Percentiles rank a stretch among this genome's conserved stretches.
These are phyloP conservation scores for Ogataea minuta DNA, from an alignment of 805 yeast genomes.

Conservation along the genomic window DNA sequence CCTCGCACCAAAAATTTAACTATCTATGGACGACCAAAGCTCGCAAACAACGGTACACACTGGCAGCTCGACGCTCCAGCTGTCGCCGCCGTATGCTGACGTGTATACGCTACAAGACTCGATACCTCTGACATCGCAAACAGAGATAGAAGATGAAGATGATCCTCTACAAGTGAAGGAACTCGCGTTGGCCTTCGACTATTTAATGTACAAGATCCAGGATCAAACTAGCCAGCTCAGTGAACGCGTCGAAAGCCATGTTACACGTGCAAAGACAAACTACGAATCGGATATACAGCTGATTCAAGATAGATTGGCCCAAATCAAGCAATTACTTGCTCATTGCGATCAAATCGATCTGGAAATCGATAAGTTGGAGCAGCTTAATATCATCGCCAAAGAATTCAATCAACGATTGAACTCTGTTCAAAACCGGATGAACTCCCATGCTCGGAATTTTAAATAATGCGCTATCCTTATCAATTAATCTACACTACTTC, in stretches of 20 bases:
- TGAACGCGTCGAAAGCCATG: constrained; percentile 28
- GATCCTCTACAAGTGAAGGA: constrained; percentile 65
- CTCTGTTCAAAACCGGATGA: constrained; percentile 22
- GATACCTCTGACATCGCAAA: constrained; percentile 1
- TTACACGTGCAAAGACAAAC: constrained; percentile 23
- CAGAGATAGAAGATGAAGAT: constrained; percentile 25
- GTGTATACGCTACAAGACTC: constrained; percentile 14
- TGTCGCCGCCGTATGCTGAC: constrained; percentile 14
- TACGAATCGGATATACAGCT: constrained; percentile 24
- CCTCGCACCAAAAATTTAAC: constrained; percentile 4
- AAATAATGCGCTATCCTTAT: constrained; percentile 6
- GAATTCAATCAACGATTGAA: constrained; percentile 30
- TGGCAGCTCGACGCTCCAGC: constrained; percentile 20
- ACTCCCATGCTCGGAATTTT: constrained; percentile 17
- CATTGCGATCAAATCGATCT: constrained; percentile 28
- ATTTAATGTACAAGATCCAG: constrained; percentile 58
- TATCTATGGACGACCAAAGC: constrained; percentile 22
- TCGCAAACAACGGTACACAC: constrained; percentile 22
- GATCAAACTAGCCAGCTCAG: constrained; percentile 48
- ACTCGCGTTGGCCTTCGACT: constrained; percentile 62
- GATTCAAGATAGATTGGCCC: constrained; percentile 21
- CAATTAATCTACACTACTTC: constrained; percentile 11
- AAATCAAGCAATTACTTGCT: constrained; percentile 19
- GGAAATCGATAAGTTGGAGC: constrained; percentile 36
- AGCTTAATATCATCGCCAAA: constrained; percentile 29